Evolutionary conservation across 108 stramenopile genomes (phyloP), one percentile per base, ranked within the genome.

Genomic region (Cyclotella baltica): DNA sequence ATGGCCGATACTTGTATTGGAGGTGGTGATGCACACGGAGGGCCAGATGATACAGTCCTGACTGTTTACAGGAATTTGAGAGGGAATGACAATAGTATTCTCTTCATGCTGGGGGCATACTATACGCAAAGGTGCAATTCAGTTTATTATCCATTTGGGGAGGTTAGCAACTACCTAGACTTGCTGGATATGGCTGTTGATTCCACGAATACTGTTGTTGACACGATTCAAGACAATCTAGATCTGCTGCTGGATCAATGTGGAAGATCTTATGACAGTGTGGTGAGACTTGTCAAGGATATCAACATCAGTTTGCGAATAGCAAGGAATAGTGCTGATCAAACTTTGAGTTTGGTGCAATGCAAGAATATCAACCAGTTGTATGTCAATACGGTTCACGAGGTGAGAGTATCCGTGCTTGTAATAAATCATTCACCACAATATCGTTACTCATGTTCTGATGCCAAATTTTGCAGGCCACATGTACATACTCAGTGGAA

Each of bases 331-430:
- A 20, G 56, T 3, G 83, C 67, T 5, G 78, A 69, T 43, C 23
- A 47, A 6, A 67, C 78, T 10, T 46, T 79, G 15, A 56, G 62
- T 30, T 63, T 83, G 29, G 47, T 83, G 35, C 64, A 78, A 63
- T 83, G 83, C 53, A 50, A 55, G 43, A 78, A 79, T 53, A 69
- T 84, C 27, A 84, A 84, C 40, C 10, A 65, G 9, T 15, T 84
- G 29, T 84, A 84, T 51, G 83, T 84, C 25, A 80, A 80, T 38
- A 76, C 74, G 20, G 35, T 84, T 27, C 83, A 84, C 48, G 66
- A 84, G 15, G n/a, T n/a, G n/a, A n/a, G n/a, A n/a, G n/a, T n/a
- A n/a, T n/a, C n/a, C n/a, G n/a, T n/a, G n/a, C n/a, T n/a, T n/a
- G n/a, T n/a, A n/a, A n/a, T n/a, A n/a, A n/a, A n/a, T n/a, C n/a